Conservation (phyloP, 2,329 filamentous ascomycete species). For the Fulvia fulva region DNA sequence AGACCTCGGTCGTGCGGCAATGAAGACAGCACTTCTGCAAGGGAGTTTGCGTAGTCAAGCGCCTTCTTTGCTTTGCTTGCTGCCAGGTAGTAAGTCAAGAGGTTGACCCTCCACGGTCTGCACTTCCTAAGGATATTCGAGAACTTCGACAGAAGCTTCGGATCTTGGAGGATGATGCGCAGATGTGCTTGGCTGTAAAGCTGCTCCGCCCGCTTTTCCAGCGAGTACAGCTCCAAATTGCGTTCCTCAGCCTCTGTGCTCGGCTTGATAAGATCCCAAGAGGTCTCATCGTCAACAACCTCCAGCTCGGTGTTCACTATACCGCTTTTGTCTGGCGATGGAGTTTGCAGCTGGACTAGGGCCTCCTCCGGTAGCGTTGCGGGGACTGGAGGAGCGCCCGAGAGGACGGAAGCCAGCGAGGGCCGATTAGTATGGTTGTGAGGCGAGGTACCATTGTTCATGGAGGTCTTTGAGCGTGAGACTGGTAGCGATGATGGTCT, state of each 20-base stretch:
- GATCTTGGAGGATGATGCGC: constrained; percentile 15
- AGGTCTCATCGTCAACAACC: constrained; percentile 12
- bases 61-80: constrained; percentile 61
- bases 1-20: constrained; percentile 32
- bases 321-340: constrained; percentile 16
- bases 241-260: background rate
- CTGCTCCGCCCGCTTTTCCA: constrained; percentile 18
- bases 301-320: constrained; percentile 14
- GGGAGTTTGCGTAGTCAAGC: constrained; percentile 65
- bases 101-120: constrained; percentile 14
- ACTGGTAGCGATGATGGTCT: background rate
- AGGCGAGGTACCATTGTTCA: background rate
- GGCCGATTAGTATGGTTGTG: background rate
- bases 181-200: constrained; percentile 19
- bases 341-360: constrained; percentile 16
- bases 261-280: constrained; percentile 19
- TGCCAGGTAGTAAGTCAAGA: constrained; percentile 14
- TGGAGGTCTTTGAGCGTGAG: background rate
- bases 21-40: constrained; percentile 56
- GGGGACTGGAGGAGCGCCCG: background rate
- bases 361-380: constrained; percentile 9
- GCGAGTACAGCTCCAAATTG: constrained; percentile 10
- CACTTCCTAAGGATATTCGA: constrained; percentile 16
- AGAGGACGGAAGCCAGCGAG: background rate
- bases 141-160: constrained; percentile 13